A percentile compares a stretch with the other conserved stretches of the same genome.
phyloP scores from a whole-genome alignment of 192 early-diverging fungal species.

The Coemansia sp. region DNA sequence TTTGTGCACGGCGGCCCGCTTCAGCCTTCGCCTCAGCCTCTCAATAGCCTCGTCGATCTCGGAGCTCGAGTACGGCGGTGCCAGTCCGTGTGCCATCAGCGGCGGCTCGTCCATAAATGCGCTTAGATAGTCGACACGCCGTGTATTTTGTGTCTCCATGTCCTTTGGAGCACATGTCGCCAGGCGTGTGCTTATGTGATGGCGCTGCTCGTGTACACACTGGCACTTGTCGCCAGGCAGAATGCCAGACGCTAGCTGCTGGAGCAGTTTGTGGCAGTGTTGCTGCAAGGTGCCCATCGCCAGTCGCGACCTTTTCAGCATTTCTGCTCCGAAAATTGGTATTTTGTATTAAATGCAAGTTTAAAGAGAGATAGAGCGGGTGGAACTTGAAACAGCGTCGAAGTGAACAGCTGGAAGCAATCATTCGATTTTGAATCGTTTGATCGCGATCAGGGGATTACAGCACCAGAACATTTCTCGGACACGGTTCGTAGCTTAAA shows the following conservation, averaged over 20 bases:
- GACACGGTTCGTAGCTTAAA: too few relatives aligned
- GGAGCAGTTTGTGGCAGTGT: too few relatives aligned
- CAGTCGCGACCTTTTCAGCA: neutral
- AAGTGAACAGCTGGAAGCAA: neutral
- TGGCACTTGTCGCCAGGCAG: too few relatives aligned
- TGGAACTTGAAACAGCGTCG: neutral
- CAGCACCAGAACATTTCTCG: too few relatives aligned
- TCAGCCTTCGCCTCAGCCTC: slow-evolving; percentile 29
- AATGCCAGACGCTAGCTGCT: too few relatives aligned
- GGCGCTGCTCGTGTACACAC: too few relatives aligned
- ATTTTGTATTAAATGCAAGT: too few relatives aligned
- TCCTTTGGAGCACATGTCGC: too few relatives aligned
- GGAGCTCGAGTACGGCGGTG: neutral
- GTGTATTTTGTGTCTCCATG: slow-evolving; percentile 11
- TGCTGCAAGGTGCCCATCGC: neutral
- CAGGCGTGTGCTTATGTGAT: too few relatives aligned
- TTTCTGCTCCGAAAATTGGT: neutral
- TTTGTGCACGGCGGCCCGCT: slow-evolving; percentile 16
- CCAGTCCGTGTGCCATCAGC: slow-evolving; percentile 10
- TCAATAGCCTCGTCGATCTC: slow-evolving; percentile 16
- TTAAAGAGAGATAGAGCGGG: too few relatives aligned
- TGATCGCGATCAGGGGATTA: too few relatives aligned
- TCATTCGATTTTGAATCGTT: too few relatives aligned
- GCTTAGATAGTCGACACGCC: slow-evolving; percentile 9
- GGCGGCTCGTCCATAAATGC: slow-evolving; percentile 14